Base-by-base conservation (phyloP, 768 basidiomycete species). In the Flagelloscypha sp. region DNA sequence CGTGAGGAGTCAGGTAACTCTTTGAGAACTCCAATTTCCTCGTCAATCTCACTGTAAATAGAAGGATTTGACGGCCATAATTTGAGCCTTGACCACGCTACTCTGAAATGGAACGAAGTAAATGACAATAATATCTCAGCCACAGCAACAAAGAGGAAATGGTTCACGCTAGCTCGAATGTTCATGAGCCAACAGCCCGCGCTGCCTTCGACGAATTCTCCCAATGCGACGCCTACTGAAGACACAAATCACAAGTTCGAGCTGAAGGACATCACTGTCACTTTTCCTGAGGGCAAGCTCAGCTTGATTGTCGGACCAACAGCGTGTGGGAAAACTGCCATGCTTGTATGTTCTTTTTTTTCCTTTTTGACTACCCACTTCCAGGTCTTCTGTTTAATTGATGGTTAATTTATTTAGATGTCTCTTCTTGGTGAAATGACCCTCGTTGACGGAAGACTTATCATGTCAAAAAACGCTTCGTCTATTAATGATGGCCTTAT, bases 101-200 rank as follows among this genome's bases (percentile, higher is more conserved):
- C 64, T 9, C 76, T 80, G 53, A 63, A 62, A 44, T 80, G 76
- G 76, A 72, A 70, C 27, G 65, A 71, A 27, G 58, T 67, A 4
- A 65, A 68, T 28, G 52, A 63, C 27, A 40, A 39, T 24, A 20
- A 58, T n/a, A n/a, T n/a, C n/a, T n/a, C n/a, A n/a, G n/a, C n/a
- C n/a, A n/a, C n/a, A n/a, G n/a, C n/a, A n/a, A n/a, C n/a, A n/a
- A n/a, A n/a, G 31, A 27, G n/a, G 32, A 32, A 6, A 30, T 15
- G 25, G 25, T 19, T 15, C 28, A 34, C 35, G 30, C 32, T 11
- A 64, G 1, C 63, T 65, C 30, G 67, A 68, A 38, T n/a, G n/a
- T n/a, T n/a, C n/a, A n/a, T n/a, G n/a, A n/a, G n/a, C n/a, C n/a
- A n/a, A n/a, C n/a, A n/a, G n/a, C n/a, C n/a, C n/a, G n/a, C n/a